These are phyloP conservation scores for Talaromyces adpressus DNA, from an alignment of 495 filamentous ascomycete genomes.

Conservation along the genomic window DNA sequence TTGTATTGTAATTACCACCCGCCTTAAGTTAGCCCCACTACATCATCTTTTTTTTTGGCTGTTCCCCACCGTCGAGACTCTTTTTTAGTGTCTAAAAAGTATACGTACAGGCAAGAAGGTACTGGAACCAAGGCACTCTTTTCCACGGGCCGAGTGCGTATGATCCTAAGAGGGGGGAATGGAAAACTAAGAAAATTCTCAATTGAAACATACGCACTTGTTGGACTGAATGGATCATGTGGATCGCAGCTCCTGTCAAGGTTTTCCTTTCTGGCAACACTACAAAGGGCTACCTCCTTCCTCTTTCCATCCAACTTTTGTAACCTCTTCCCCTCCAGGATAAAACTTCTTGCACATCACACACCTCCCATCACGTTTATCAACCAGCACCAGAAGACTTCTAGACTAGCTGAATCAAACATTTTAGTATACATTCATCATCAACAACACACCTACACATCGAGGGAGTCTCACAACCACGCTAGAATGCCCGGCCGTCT, in stretches of 20 bases:
- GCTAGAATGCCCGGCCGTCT: slow-evolving; percentile 39
- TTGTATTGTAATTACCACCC: background rate
- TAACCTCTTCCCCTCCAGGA: background rate
- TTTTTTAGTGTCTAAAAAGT: background rate
- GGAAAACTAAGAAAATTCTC: background rate
- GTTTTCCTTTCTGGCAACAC: background rate
- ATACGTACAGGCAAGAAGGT: background rate
- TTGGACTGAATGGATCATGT: background rate
- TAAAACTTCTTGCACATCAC: background rate
- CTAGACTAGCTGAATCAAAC: background rate
- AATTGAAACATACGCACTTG: background rate
- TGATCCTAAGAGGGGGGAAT: background rate
- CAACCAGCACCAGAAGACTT: background rate
- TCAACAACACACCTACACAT: background rate
- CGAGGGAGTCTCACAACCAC: background rate
- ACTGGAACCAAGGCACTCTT: background rate
- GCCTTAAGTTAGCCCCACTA: background rate
- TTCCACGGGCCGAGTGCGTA: slow-evolving; percentile 2
- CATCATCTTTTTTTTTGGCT: background rate
- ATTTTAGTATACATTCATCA: background rate
- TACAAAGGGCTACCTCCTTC: slow-evolving; percentile 1
- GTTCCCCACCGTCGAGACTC: background rate
- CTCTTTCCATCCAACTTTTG: background rate
- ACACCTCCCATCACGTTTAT: background rate
- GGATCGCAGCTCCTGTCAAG: background rate